A percentile compares a stretch with the other conserved stretches of the same genome.
Conservation (phyloP, 2,329 filamentous ascomycete genomes). For the Thermomyces lanuginosus region DNA sequence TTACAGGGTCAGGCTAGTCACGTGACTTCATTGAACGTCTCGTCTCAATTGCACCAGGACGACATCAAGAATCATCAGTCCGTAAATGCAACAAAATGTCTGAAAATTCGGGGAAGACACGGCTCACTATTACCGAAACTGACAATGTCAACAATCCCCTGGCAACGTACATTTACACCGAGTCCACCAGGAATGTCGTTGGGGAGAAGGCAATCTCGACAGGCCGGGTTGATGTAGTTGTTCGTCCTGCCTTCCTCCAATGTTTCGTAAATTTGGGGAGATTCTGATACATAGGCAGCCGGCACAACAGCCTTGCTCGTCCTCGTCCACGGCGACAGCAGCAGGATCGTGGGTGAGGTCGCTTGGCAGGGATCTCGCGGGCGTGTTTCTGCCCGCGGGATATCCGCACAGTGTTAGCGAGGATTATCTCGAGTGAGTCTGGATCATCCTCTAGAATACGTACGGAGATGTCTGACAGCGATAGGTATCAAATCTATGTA, state of each 20-base stretch:
- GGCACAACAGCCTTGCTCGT: slow-evolving; percentile 6
- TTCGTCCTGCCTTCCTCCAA: slow-evolving; percentile 5
- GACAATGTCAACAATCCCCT: slow-evolving; percentile 36
- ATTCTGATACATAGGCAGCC: slow-evolving; percentile 2
- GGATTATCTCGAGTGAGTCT: slow-evolving; percentile 58
- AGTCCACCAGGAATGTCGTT: slow-evolving; percentile 6
- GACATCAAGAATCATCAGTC: too few species aligned
- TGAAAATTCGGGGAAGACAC: neutral
- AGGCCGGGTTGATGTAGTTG: slow-evolving; percentile 31
- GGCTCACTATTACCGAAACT: slow-evolving; percentile 19
- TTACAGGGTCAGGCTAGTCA: too few species aligned
- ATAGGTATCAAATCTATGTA: slow-evolving; percentile 53
- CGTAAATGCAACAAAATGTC: too few species aligned
- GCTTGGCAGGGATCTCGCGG: slow-evolving; percentile 33
- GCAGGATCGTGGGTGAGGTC: slow-evolving; percentile 13
- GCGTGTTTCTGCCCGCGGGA: slow-evolving; percentile 73
- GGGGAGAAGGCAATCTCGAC: slow-evolving; percentile 4
- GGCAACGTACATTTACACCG: slow-evolving; percentile 34
- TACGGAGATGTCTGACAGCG: slow-evolving; percentile 4
- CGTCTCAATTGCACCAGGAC: too few species aligned
- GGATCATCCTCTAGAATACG: slow-evolving; percentile 4
- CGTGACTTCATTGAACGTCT: too few species aligned
- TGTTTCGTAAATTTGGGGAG: too few species aligned
- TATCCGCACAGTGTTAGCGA: slow-evolving; percentile 72
- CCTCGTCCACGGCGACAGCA: slow-evolving; percentile 7